These are phyloP conservation scores for Backusella morwellensis DNA, from an alignment of 192 early-diverging fungal species.

Conservation along the genomic window DNA sequence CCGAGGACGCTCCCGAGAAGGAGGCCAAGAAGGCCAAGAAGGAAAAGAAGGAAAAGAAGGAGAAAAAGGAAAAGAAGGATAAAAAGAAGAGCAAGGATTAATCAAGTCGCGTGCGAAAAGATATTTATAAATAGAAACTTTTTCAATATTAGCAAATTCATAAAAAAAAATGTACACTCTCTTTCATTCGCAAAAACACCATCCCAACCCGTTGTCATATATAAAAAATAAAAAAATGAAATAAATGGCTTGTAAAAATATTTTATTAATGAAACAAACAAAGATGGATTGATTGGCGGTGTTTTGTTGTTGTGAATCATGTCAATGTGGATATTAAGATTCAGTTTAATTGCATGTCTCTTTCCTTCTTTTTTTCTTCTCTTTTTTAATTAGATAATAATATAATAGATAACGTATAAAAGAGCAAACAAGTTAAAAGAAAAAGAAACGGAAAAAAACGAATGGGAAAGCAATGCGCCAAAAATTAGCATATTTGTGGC, in stretches of 20 bases:
- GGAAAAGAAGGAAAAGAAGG: conserved; percentile 49
- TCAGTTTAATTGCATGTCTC: not conserved
- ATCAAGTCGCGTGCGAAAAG: not conserved
- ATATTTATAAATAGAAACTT: conserved; percentile 5
- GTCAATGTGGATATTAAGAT: not conserved
- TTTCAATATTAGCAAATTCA: conserved; percentile 3
- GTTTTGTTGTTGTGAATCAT: not conserved
- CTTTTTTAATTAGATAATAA: not conserved
- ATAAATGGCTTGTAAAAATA: not conserved
- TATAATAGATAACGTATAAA: too few relatives aligned
- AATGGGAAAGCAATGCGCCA: not conserved
- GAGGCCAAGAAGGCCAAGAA: conserved; percentile 37
- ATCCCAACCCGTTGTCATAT: not conserved
- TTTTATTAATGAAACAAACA: not conserved
- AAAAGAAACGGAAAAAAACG: not conserved
- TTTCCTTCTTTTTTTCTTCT: not conserved
- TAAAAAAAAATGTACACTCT: not conserved
- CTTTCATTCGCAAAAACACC: not conserved
- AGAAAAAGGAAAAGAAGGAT: conserved; percentile 42
- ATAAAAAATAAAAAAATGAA: not conserved
- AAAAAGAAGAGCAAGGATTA: conserved; percentile 41
- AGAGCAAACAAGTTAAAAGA: not conserved
- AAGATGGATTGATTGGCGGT: not conserved
- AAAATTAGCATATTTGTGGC: not conserved
- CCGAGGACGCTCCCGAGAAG: conserved; percentile 21